Percentiles rank a stretch among this genome's conserved stretches.
phyloP scores from a whole-genome alignment of 768 basidiomycete species.

The Boletus subcaerulescens region DNA sequence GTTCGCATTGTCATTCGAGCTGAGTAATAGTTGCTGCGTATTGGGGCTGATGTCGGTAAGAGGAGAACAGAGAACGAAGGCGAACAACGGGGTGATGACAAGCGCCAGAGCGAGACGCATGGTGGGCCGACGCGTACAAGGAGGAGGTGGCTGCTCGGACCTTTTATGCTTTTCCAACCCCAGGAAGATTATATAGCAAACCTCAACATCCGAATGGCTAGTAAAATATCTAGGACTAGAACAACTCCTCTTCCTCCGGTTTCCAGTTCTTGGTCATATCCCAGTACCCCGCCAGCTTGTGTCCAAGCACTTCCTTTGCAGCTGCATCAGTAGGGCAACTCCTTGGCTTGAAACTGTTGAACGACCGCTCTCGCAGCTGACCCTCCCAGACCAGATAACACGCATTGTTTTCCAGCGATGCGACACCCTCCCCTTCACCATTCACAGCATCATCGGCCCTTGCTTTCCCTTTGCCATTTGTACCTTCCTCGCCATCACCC shows the following conservation, averaged over 20 bases:
- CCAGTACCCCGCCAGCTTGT: conserved; percentile 88
- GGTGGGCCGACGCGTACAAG: background rate
- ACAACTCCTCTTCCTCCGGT: conserved; percentile 74
- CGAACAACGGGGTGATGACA: background rate
- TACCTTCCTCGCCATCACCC: conserved; percentile 42
- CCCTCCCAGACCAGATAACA: conserved; percentile 96
- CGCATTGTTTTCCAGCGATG: conserved; percentile 78
- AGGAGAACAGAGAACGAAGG: conserved; percentile 3
- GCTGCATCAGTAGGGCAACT: conserved; percentile 79
- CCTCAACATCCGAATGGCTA: background rate
- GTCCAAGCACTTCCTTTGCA: conserved; percentile 84
- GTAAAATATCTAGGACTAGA: conserved; percentile 33
- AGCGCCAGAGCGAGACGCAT: conserved; percentile 9
- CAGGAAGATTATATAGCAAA: background rate
- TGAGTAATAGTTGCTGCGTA: conserved; percentile 2
- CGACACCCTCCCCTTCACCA: conserved; percentile 12
- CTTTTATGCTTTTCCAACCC: background rate
- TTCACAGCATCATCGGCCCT: conserved; percentile 30
- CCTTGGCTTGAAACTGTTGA: conserved; percentile 76
- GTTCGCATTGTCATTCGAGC: background rate
- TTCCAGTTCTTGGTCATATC: conserved; percentile 92
- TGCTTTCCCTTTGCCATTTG: conserved; percentile 30
- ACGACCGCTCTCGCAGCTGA: conserved; percentile 75
- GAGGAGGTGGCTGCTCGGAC: too few relatives aligned
- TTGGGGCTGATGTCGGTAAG: background rate